Evolutionary conservation across 768 basidiomycete genomes (phyloP).

Genomic region (Arthromyces matolae): DNA sequence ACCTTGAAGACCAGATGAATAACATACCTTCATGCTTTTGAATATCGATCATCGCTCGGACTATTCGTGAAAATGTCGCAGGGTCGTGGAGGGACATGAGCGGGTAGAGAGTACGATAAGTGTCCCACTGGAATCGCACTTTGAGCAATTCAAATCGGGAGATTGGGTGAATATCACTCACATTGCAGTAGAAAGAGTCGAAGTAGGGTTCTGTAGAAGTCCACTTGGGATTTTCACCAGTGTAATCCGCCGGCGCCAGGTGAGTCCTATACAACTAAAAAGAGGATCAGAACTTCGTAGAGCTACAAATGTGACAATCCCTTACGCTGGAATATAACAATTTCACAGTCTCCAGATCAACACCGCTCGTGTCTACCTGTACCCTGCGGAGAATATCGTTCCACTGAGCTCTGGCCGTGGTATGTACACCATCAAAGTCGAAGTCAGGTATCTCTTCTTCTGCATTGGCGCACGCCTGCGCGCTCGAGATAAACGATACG

Average conservation of each 20-base stretch:
- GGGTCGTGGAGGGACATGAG: conserved; percentile 65
- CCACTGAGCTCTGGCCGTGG: conserved; percentile 45
- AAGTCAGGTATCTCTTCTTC: conserved; percentile 57
- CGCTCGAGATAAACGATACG: conserved; percentile 59
- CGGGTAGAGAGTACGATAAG: conserved; percentile 58
- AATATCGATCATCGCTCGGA: conserved; percentile 64
- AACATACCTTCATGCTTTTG: conserved; percentile 56
- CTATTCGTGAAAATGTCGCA: conserved; percentile 52
- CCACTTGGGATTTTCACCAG: conserved; percentile 64
- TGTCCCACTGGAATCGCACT: conserved; percentile 49
- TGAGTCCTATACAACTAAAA: conserved; percentile 54
- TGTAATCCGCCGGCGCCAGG: conserved; percentile 61
- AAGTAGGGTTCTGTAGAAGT: conserved; percentile 62
- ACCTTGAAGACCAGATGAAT: neutral
- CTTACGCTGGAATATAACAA: conserved; percentile 59
- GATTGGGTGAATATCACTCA: conserved; percentile 26
- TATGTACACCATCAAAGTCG: conserved; percentile 48
- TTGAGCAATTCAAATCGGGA: neutral
- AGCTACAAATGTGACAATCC: no score
- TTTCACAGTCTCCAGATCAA: conserved; percentile 44
- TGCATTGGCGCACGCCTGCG: conserved; percentile 59
- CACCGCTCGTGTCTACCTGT: conserved; percentile 46
- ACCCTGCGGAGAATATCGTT: conserved; percentile 54
- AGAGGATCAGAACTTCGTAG: no score
- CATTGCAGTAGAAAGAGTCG: conserved; percentile 68